Conservation (phyloP, 345 rosid species). For the Moringa oleifera region DNA sequence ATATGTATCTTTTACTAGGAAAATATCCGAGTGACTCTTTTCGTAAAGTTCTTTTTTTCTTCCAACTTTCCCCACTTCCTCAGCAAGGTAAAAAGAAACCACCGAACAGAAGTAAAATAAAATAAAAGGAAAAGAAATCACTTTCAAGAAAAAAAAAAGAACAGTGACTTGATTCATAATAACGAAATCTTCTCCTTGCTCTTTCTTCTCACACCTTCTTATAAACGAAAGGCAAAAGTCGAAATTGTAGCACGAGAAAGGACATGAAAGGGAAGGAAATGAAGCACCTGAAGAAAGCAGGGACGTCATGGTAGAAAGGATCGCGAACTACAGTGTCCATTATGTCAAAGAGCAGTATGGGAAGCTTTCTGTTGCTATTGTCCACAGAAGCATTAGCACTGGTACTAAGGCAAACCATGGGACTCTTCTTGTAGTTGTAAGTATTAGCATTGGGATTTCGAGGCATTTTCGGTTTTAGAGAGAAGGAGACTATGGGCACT, state of each 20-base stretch:
- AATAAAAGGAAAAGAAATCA: too few relatives aligned
- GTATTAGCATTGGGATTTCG: neutral
- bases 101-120: too few relatives aligned
- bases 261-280: too few relatives aligned
- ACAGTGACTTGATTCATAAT: neutral
- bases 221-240: neutral
- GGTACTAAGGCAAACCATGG: neutral
- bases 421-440: neutral
- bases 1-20: too few relatives aligned
- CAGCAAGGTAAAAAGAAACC: too few relatives aligned
- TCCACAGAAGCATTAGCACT: neutral
- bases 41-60: too few relatives aligned
- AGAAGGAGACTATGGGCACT: neutral
- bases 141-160: neutral
- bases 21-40: too few relatives aligned
- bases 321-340: constrained; percentile 98
- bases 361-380: constrained; percentile 44
- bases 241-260: neutral
- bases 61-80: too few relatives aligned
- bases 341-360: constrained; percentile 83
- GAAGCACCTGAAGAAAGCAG: constrained; percentile 69
- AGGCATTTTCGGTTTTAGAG: neutral
- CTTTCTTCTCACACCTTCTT: neutral
- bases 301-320: constrained; percentile 82
- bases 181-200: too few relatives aligned